Evolutionary conservation across 306 rosid species (phyloP), one percentile per base, ranked within the genome.

Genomic region (Cucurbita ficifolia): DNA sequence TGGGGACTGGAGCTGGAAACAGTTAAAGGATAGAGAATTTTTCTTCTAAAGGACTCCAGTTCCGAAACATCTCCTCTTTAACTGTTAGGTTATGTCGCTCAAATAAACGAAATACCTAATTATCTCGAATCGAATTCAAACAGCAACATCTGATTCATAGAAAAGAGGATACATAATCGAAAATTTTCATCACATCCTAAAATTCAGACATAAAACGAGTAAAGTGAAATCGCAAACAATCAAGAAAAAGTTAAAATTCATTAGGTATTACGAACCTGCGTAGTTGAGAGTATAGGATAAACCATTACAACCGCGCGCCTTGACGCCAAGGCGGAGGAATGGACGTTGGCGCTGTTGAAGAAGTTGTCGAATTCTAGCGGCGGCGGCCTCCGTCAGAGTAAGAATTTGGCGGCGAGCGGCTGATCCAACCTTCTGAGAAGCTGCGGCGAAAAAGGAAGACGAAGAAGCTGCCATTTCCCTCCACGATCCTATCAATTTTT

Each of bases 271-370:
- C 33, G 18, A 17, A 89, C 96, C 97, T 79, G 97, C 90, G 73
- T 92, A 92, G 79, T 92, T 89, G 48, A 92, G 90, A 78, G 96
- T 89, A 76, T 92, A 92, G 18, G 97, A 85, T 61, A 92, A 81
- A 63, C 96, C 97, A 43, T 92, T 92, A 72, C 98, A 90, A 49
- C 98, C 98, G 42, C 98, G 97, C 50, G 98, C 92, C 86, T 90
- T 94, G 76, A 94, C 92, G 33, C 98, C 96, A 69, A 94, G 96
- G 75, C 86, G 85, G 48, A 94, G 84, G 78, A 79, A 94, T 11
- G 88, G 43, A 73, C 92, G 86, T 50, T 89, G 96, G 10, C 98
- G 96, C 83, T 86, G 92, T 78, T 86, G 80, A 0, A 94, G 86
- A 14, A 90, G 78, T 42, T 77, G 56, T 13, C 89, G 84, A 70